Conservation (phyloP, 768 basidiomycete genomes). For the Mycena pura region DNA sequence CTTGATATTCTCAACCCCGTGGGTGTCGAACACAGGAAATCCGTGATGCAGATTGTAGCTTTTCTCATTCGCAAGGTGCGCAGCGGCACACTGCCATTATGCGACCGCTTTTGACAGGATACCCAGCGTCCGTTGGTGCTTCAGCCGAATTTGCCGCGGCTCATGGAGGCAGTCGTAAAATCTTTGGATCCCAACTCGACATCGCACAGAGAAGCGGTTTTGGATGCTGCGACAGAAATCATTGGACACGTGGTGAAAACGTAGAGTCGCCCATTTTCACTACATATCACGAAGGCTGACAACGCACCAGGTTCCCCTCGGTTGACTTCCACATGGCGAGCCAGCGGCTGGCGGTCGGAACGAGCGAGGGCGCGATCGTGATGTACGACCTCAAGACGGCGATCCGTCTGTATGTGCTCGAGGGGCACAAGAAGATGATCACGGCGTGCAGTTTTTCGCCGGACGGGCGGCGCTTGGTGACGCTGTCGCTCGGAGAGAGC, state of each 20-base stretch:
- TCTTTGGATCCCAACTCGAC: slow-evolving; percentile 92
- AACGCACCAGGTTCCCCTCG: slow-evolving; percentile 73
- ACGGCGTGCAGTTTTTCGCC: slow-evolving; percentile 92
- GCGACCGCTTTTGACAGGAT: neutral
- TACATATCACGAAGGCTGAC: neutral
- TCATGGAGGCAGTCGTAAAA: slow-evolving; percentile 96
- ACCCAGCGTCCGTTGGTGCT: slow-evolving; percentile 81
- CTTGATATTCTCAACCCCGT: slow-evolving; percentile 86
- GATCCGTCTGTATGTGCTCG: slow-evolving; percentile 92
- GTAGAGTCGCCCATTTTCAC: slow-evolving; percentile 49
- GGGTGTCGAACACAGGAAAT: slow-evolving; percentile 78
- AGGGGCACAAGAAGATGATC: slow-evolving; percentile 84
- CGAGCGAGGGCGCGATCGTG: slow-evolving; percentile 90
- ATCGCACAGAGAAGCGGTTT: slow-evolving; percentile 78
- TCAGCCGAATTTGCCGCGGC: slow-evolving; percentile 79
- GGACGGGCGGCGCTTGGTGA: slow-evolving; percentile 89
- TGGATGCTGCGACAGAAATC: slow-evolving; percentile 93
- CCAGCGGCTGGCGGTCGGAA: slow-evolving; percentile 92
- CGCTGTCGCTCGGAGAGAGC: slow-evolving; percentile 85
- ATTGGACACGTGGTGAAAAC: slow-evolving; percentile 93
- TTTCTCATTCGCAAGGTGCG: slow-evolving; percentile 89
- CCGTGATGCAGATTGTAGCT: slow-evolving; percentile 91
- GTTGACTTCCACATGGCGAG: slow-evolving; percentile 91
- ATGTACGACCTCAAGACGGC: slow-evolving; percentile 98
- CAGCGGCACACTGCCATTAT: neutral